A percentile compares a stretch with the other conserved stretches of the same genome.
Conservation (phyloP, 2,329 filamentous ascomycete genomes). For the Aspergillus candidus region DNA sequence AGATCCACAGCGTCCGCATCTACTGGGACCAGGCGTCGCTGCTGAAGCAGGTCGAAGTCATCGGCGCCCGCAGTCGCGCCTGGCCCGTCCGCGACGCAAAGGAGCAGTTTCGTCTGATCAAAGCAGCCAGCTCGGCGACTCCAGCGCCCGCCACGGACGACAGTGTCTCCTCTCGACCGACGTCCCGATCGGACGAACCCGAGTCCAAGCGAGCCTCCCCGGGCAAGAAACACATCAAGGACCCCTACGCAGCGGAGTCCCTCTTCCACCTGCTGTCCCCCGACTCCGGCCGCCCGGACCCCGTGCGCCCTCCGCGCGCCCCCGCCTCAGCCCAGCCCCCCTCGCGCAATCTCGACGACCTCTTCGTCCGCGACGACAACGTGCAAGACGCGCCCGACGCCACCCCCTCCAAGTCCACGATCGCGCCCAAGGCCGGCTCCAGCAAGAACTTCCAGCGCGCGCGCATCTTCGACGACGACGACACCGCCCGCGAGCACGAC, state of each 20-base stretch:
- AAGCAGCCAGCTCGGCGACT: constrained; percentile 40
- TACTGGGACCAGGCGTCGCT: constrained; percentile 94
- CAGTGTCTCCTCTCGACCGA: constrained; percentile 12
- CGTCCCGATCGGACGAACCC: constrained; percentile 11
- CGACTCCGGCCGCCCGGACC: constrained; percentile 44
- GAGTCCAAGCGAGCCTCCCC: constrained; percentile 25
- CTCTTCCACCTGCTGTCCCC: constrained; percentile 65
- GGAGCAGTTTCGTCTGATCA: constrained; percentile 75
- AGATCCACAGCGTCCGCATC: constrained; percentile 80
- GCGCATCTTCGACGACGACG: constrained; percentile 59
- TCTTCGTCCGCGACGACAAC: constrained; percentile 50
- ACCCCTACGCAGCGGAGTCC: constrained; percentile 44
- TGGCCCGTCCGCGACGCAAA: constrained; percentile 89
- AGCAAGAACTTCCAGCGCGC: constrained; percentile 58
- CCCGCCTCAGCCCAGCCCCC: constrained; percentile 61
- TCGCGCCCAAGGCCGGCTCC: constrained; percentile 50
- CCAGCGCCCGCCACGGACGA: constrained; percentile 2
- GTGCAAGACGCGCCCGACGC: constrained; percentile 12
- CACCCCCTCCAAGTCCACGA: constrained; percentile 29
- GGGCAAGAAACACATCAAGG: constrained; percentile 37
- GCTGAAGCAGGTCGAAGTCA: constrained; percentile 88
- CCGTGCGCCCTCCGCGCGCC: constrained; percentile 58
- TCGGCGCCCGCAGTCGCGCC: constrained; percentile 81
- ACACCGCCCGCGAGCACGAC: constrained; percentile 40
- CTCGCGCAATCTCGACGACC: constrained; percentile 62